A percentile compares a stretch with the other conserved stretches of the same genome.
These are phyloP conservation scores for Saccharomyces pastorianus DNA, from an alignment of 1,139 yeast species.

Conservation along the genomic window DNA sequence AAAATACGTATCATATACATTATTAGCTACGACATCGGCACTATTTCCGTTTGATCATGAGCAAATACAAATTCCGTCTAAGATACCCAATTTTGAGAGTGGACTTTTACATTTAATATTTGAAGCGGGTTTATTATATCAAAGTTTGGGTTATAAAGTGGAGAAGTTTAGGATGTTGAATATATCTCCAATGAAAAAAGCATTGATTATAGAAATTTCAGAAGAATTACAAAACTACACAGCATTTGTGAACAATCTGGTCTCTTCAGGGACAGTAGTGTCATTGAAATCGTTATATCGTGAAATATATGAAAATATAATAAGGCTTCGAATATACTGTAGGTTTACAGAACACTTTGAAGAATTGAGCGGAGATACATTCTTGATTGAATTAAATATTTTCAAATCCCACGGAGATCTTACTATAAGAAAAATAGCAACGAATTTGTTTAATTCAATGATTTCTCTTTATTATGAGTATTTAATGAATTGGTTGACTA, in stretches of 20 bases:
- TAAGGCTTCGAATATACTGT: conserved; percentile 50
- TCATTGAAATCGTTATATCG: conserved; percentile 39
- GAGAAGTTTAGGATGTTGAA: conserved; percentile 28
- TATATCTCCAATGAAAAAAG: conserved; percentile 52
- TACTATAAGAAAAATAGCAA: conserved; percentile 39
- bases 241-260: conserved; percentile 47
- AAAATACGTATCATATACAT: conserved; percentile 53
- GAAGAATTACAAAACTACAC: conserved; percentile 48
- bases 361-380: conserved; percentile 43
- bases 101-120: conserved; percentile 50
- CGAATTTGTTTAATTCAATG: conserved; percentile 41
- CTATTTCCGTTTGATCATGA: conserved; percentile 43
- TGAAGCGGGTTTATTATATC: conserved; percentile 69
- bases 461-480: conserved; percentile 57
- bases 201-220: conserved; percentile 52
- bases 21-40: conserved; percentile 67
- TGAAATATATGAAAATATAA: conserved; percentile 44
- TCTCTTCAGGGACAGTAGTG: conserved; percentile 28
- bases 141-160: conserved; percentile 36
- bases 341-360: conserved; percentile 36
- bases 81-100: conserved; percentile 50
- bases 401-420: conserved; percentile 59
- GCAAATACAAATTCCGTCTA: conserved; percentile 39
- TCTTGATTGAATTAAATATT: conserved; percentile 46
- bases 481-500: conserved; percentile 57